A percentile compares a stretch with the other conserved stretches of the same genome.
Conservation (phyloP, 805 yeast species). For the Geotrichum ghanense region DNA sequence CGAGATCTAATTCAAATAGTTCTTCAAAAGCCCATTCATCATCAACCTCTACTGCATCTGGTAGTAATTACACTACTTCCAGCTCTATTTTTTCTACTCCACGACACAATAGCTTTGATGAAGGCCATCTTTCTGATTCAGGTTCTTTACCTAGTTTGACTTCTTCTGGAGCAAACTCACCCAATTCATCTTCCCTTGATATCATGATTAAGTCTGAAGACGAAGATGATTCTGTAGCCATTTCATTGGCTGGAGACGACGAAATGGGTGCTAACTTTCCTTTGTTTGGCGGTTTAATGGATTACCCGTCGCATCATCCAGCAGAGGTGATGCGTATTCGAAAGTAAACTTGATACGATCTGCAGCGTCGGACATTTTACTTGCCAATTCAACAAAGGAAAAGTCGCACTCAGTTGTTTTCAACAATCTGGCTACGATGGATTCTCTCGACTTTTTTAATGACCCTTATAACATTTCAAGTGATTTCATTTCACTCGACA, state of each 20-base stretch:
- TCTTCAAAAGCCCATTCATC: too few species aligned
- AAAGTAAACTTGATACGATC: slow-evolving; percentile 1
- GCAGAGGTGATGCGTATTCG: slow-evolving; percentile 18
- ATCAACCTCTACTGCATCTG: too few species aligned
- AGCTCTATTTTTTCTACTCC: too few species aligned
- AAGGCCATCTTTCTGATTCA: neutral
- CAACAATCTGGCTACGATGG: neutral
- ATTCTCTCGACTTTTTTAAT: slow-evolving; percentile 1
- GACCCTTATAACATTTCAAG: neutral
- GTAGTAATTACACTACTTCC: too few species aligned
- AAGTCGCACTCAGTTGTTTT: neutral
- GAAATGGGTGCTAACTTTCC: neutral
- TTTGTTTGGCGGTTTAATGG: slow-evolving; percentile 5
- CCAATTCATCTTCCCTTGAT: slow-evolving; percentile 8
- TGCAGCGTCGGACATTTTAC: slow-evolving; percentile 4
- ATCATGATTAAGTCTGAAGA: slow-evolving; percentile 3
- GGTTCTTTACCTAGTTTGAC: slow-evolving; percentile 13
- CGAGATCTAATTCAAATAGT: too few species aligned
- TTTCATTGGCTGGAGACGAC: neutral
- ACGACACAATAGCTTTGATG: neutral
- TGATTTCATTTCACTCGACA: neutral
- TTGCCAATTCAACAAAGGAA: neutral
- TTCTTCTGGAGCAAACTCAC: slow-evolving; percentile 17
- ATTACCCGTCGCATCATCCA: slow-evolving; percentile 22
- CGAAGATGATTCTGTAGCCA: neutral